Evolutionary conservation across 495 filamentous ascomycete genomes (phyloP).

Genomic region (Xylaria longipes): DNA sequence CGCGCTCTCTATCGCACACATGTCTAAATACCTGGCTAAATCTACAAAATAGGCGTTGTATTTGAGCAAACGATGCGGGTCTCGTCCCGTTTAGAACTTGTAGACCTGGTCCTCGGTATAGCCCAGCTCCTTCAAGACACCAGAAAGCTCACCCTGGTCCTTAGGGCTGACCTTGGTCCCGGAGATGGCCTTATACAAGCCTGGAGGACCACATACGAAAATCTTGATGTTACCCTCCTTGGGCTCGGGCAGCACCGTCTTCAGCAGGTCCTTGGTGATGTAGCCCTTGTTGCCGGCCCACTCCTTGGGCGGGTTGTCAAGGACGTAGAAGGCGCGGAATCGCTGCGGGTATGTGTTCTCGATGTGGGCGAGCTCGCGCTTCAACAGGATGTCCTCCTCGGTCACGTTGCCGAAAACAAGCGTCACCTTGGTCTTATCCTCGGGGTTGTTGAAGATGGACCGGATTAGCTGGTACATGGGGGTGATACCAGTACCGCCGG

Average conservation of each 20-base stretch:
- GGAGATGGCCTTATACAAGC: conserved; percentile 90
- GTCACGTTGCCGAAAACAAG: conserved; percentile 87
- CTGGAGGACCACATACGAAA: conserved; percentile 89
- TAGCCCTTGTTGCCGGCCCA: conserved; percentile 79
- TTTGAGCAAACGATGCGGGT: neutral
- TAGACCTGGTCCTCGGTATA: conserved; percentile 94
- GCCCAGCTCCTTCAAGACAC: conserved; percentile 86
- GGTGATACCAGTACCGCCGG: conserved; percentile 95
- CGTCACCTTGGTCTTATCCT: conserved; percentile 95
- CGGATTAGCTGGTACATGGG: conserved; percentile 80
- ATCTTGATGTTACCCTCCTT: conserved; percentile 90
- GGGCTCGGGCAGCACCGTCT: conserved; percentile 90
- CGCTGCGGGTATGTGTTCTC: conserved; percentile 94
- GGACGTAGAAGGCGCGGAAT: conserved; percentile 87
- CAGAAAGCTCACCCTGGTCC: conserved; percentile 90
- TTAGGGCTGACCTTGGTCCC: conserved; percentile 85
- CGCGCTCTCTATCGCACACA: conserved; percentile 9
- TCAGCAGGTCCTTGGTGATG: conserved; percentile 86
- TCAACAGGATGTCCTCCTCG: conserved; percentile 88
- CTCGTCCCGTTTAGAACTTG: conserved; percentile 74
- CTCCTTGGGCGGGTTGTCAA: conserved; percentile 83
- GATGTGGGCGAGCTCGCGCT: conserved; percentile 77
- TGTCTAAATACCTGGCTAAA: conserved; percentile 7
- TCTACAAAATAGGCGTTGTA: conserved; percentile 2
- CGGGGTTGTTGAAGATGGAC: conserved; percentile 91